Evolutionary conservation across 257 asterid genomes (phyloP).

Genomic region (Penstemon newberryi): DNA sequence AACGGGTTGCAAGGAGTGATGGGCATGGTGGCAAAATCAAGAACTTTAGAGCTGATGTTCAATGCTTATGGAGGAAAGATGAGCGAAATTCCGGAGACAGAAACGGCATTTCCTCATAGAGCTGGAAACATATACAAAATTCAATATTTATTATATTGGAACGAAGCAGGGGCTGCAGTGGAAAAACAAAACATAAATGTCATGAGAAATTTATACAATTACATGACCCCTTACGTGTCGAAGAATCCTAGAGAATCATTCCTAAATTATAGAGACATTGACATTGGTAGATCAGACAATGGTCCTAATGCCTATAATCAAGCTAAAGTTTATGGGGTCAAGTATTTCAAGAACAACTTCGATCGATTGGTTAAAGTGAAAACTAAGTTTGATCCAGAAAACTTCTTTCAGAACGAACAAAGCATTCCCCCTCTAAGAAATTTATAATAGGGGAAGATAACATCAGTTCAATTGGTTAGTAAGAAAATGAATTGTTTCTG

Average conservation of each 20-base stretch:
- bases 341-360: constrained; percentile 36
- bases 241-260: constrained; percentile 39
- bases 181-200: neutral
- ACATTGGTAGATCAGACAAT: constrained; percentile 30
- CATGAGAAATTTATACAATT: constrained; percentile 21
- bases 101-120: constrained; percentile 38
- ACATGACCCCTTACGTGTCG: constrained; percentile 44
- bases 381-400: constrained; percentile 31
- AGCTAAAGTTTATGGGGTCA: constrained; percentile 35
- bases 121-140: constrained; percentile 40
- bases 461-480: neutral
- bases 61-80: constrained; percentile 44
- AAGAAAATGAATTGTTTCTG: too few species aligned
- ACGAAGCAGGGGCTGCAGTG: constrained; percentile 7
- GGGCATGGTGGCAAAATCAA: neutral
- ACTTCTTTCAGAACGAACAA: constrained; percentile 33
- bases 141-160: constrained; percentile 31
- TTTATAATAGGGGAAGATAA: neutral
- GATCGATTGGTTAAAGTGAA: constrained; percentile 34
- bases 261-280: constrained; percentile 43
- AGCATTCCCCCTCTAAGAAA: constrained; percentile 31
- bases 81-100: constrained; percentile 32
- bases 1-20: neutral
- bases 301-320: constrained; percentile 28
- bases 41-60: constrained; percentile 9